Conservation (phyloP, 2,329 filamentous ascomycete species). For the Alternaria sp. region DNA sequence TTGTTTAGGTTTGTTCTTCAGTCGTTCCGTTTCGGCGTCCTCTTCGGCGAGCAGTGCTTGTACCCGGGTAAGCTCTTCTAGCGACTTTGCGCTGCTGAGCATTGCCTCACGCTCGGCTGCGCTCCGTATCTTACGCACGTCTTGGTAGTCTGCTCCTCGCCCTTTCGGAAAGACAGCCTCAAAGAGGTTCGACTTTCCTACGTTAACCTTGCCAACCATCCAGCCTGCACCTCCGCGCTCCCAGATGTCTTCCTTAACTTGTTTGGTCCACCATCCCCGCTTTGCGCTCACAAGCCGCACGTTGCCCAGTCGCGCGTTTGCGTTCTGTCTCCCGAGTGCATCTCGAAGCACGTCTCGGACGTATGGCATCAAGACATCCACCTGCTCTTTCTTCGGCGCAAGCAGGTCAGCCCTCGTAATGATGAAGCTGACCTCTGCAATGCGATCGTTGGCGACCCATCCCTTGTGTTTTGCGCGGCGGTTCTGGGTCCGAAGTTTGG, state of each 20-base stretch:
- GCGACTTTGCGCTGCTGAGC: conserved; percentile 32
- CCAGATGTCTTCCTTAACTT: conserved; percentile 86
- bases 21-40: conserved; percentile 36
- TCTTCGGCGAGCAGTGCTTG: conserved; percentile 43
- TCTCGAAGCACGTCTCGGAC: conserved; percentile 77
- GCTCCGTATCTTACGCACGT: conserved; percentile 43
- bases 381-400: conserved; percentile 80
- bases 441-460: conserved; percentile 68
- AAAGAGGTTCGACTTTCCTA: conserved; percentile 93
- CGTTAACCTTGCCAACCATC: conserved; percentile 98
- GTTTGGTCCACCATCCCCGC: conserved; percentile 87
- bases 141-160: conserved; percentile 46
- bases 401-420: conserved; percentile 88
- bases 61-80: conserved; percentile 32
- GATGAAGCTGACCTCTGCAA: conserved; percentile 85
- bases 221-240: conserved; percentile 83
- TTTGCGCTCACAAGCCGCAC: conserved; percentile 85
- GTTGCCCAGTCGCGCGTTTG: conserved; percentile 83
- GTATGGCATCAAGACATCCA: conserved; percentile 86
- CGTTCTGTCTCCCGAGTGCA: conserved; percentile 71
- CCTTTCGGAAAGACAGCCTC: conserved; percentile 84
- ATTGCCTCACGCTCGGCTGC: conserved; percentile 42
- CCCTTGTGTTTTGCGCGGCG: conserved; percentile 72
- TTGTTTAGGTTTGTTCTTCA: conserved; percentile 22
- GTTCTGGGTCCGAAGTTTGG: conserved; percentile 79